Base-by-base conservation (phyloP, 768 basidiomycete species). In the Leucosporidium scottii region DNA sequence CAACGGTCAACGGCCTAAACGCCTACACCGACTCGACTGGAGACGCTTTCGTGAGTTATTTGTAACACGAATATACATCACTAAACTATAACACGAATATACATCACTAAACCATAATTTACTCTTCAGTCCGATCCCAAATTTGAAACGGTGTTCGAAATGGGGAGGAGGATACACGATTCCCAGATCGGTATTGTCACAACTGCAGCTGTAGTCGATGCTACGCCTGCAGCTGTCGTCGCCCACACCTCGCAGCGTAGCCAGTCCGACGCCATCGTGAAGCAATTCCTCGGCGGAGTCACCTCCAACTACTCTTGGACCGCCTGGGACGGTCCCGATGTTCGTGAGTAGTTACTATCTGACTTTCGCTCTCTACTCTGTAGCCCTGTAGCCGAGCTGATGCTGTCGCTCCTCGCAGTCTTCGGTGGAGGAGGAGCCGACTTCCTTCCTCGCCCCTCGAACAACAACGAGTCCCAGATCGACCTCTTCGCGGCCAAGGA, bases 1-100 rank as follows among this genome's bases (percentile, higher is more conserved):
- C 75, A 47, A 79, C 79, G 44, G 79, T 80, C 30, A 80, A 80
- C 66, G 79, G 77, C 34, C 68, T 79, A 21, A 78, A 78, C 63
- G 77, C 75, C 21, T 80, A 78, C 72, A 73, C 73, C 13, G 78
- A 77, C 61, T 72, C 67, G 23, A 78, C 77, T 25, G 73, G 73
- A 4, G 65, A 74, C 30, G 66, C 72, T 18, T 76, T 69, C 69
- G 74, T n/a, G n/a, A n/a, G n/a, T n/a, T n/a, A n/a, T n/a, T n/a
- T n/a, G n/a, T n/a, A n/a, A n/a, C n/a, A n/a, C n/a, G n/a, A n/a
- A n/a, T n/a, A n/a, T n/a, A n/a, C n/a, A n/a, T n/a, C n/a, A n/a
- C n/a, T n/a, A n/a, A n/a, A n/a, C n/a, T n/a, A n/a, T n/a, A n/a
- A n/a, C n/a, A n/a, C n/a, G n/a, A n/a, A n/a, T n/a, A n/a, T n/a